Conservation (phyloP, 768 basidiomycete species). For the Cystobasidium ongulense region DNA sequence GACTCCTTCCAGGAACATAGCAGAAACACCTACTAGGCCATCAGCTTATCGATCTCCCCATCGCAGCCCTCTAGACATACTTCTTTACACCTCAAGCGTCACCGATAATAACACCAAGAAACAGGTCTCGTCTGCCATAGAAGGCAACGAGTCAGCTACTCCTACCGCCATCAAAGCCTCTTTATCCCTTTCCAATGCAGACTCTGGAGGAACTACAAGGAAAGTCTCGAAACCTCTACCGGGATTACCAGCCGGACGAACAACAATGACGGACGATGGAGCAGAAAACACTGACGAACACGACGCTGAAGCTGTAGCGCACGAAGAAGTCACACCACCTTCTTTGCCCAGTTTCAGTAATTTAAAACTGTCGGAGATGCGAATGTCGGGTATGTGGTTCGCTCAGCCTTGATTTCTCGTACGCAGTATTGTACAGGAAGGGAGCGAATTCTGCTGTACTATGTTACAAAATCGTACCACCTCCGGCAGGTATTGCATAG, state of each 20-base stretch:
- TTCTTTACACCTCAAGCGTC: background rate
- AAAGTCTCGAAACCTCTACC: background rate
- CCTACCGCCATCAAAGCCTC: background rate
- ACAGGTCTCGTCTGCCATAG: background rate
- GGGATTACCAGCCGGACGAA: background rate
- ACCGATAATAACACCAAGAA: background rate
- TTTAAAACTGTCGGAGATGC: background rate
- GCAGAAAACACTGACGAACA: background rate
- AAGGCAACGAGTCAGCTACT: background rate
- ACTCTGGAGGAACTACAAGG: background rate
- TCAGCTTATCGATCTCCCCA: background rate
- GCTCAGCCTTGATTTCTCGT: background rate
- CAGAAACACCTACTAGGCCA: background rate
- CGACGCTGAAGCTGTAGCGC: background rate
- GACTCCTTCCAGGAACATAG: background rate
- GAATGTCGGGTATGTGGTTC: background rate
- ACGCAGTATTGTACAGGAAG: background rate
- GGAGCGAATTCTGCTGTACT: too few relatives aligned
- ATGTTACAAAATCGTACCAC: too few relatives aligned
- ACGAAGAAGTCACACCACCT: background rate
- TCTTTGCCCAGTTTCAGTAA: slow-evolving; percentile 13
- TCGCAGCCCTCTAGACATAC: background rate
- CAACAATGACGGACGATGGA: background rate
- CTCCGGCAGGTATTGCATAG: too few relatives aligned
- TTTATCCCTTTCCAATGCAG: background rate